phyloP scores from a whole-genome alignment of 441 rosid species.

The Euphorbia schlechtendalii region DNA sequence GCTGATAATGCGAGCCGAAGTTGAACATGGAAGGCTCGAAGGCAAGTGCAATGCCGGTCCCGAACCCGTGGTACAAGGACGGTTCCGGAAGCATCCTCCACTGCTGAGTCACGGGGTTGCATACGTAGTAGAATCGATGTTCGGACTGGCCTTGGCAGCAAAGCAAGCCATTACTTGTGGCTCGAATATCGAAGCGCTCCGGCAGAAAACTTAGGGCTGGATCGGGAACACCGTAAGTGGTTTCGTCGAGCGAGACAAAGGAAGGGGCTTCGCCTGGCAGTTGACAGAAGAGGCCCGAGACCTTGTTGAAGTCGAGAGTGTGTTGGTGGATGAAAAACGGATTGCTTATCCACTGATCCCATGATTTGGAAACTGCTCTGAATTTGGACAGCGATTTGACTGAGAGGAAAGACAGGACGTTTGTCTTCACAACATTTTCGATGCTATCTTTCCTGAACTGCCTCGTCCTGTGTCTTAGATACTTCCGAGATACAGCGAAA shows the following conservation, averaged over 20 bases:
- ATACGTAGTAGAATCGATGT: slow-evolving; percentile 28
- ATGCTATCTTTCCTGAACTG: background rate
- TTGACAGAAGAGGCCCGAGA: slow-evolving; percentile 32
- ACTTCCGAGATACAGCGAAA: background rate
- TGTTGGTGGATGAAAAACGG: slow-evolving; percentile 36
- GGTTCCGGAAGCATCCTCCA: slow-evolving; percentile 39
- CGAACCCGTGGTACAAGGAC: slow-evolving; percentile 22
- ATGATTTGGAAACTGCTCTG: slow-evolving; percentile 30
- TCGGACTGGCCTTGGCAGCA: slow-evolving; percentile 29
- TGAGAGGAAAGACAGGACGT: slow-evolving; percentile 30
- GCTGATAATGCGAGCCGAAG: slow-evolving; percentile 25
- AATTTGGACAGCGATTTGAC: slow-evolving; percentile 35
- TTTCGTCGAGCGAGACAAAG: slow-evolving; percentile 21
- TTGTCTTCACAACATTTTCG: slow-evolving; percentile 15
- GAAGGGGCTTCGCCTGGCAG: slow-evolving; percentile 18
- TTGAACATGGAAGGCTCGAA: slow-evolving; percentile 24
- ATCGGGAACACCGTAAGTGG: slow-evolving; percentile 29
- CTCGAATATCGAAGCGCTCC: slow-evolving; percentile 21
- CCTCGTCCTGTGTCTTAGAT: background rate
- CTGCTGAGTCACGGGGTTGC: slow-evolving; percentile 36
- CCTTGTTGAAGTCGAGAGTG: slow-evolving; percentile 20
- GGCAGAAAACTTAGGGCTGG: slow-evolving; percentile 37
- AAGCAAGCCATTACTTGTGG: slow-evolving; percentile 35
- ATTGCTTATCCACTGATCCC: slow-evolving; percentile 25
- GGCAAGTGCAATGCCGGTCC: slow-evolving; percentile 31